Evolutionary conservation across 495 filamentous ascomycete species (phyloP), one percentile per base, ranked within the genome.

Genomic region (Pyronema domesticum): DNA sequence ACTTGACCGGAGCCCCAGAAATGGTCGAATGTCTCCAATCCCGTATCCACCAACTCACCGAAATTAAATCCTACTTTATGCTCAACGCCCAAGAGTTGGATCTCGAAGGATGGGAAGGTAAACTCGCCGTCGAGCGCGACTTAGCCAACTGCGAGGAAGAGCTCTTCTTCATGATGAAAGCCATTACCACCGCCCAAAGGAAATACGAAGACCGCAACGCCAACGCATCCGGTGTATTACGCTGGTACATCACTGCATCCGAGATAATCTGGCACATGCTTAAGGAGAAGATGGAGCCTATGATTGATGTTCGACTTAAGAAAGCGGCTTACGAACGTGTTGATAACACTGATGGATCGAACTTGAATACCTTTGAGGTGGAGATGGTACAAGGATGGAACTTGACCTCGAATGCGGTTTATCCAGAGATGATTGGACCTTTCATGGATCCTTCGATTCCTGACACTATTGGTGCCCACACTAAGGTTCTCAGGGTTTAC

Each of bases 111-210:
- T 96, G 91, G 89, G 77, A 89, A 57, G 88, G 95, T 65, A 78
- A 87, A 35, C 70, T 95, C 58, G 65, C 78, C 7, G 76, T 99
- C 19, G 91, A 96, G 61, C 80, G 84, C 42, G 91, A 99, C 63
- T 72, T 99, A 52, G 76, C 84, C 14, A 78, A 76, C 47, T 95
- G 84, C 63, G 93, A 96, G 64, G 93, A 99, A 63, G 93, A 99
- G 68, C 70, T 99, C 36, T 99, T 99, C 72, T 99, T 99, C 71
- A 83, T 96, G 76, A 95, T 96, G 93, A 95, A 99, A 61, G 91
- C 91, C 17, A 96, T 99, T 68, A 99, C 89, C 0, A 89, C 89
- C 3, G 88, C 88, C 7, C 91, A 99, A 65, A 72, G 88, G 54
- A 89, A 87, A 63, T 78, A 79, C 45, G 85, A 93, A 53, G 87